Base-by-base conservation (phyloP, 176 grass and related monocot genomes). In the Musa troglodytarum region DNA sequence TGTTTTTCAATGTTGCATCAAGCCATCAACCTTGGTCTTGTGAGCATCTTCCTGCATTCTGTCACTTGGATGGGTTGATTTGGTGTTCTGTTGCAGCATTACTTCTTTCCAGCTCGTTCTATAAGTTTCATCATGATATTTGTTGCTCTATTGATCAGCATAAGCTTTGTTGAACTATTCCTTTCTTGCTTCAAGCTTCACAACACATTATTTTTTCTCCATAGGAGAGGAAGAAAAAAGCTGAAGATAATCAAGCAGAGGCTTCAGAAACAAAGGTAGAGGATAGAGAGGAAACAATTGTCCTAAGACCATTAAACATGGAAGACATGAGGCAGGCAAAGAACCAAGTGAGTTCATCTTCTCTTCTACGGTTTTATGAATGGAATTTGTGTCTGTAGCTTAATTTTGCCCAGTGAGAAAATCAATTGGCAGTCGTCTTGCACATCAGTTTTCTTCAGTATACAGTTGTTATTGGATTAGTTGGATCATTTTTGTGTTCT, bases 321-420 rank as follows among this genome's bases (percentile, higher is more conserved):
- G 75, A 71, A 68, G 92, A 96, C 74, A 74, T 92, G 68, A 96
- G 88, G 72, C 89, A 92, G 87, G 89, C 92, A 54, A 96, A 96
- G 83, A 96, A 84, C 69, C 92, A 96, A 85, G 92, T 92, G 53
- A 85, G 20, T 50, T 49, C 6, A 63, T 79, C 53, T 74, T 49
- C 58, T 26, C 43, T 50, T 23, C 16, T 71, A 59, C 21, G 19
- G 21, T 19, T n/a, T 71, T 73, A 8, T 23, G 59, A 72, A 6
- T 62, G 13, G 34, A 5, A 50, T 49, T 9, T 43, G 49, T 19
- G 13, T 49, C 50, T 17, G 29, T 19, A 8, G 29, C 29, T 24
- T 17, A 69, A 43, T 43, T 43, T 21, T 76, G 3, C 22, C 58
- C 19, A 14, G 10, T 58, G 9, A 9, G 1, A 52, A 24, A 15